Conservation (phyloP, 2,329 filamentous ascomycete species). For the Aaosphaeria pasadenensis region DNA sequence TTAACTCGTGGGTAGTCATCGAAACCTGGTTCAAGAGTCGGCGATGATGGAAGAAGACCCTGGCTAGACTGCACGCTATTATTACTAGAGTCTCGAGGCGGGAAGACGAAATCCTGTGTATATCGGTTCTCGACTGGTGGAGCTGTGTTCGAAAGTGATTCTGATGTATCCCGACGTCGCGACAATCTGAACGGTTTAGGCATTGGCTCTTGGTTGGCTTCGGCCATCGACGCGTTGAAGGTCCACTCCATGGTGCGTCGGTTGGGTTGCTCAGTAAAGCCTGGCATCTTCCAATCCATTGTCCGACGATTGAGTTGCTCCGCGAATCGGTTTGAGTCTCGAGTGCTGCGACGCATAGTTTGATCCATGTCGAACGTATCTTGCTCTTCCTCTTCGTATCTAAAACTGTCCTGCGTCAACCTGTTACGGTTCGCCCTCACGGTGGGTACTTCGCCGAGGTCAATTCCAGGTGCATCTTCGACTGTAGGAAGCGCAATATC, state of each 20-base stretch:
- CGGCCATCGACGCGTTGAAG: slow-evolving; percentile 45
- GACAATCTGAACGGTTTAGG: slow-evolving; percentile 25
- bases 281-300: slow-evolving; percentile 32
- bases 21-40: slow-evolving; percentile 28
- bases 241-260: slow-evolving; percentile 48
- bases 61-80: slow-evolving; percentile 9
- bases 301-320: slow-evolving; percentile 18
- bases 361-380: slow-evolving; percentile 25
- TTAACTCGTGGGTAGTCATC: slow-evolving; percentile 37
- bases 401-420: slow-evolving; percentile 42
- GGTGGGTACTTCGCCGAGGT: slow-evolving; percentile 51
- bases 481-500: slow-evolving; percentile 48
- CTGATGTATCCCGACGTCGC: slow-evolving; percentile 30
- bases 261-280: slow-evolving; percentile 30
- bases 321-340: slow-evolving; percentile 52
- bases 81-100: slow-evolving; percentile 22
- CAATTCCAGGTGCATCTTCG: slow-evolving; percentile 39
- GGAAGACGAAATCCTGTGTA: slow-evolving; percentile 35
- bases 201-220: slow-evolving; percentile 30
- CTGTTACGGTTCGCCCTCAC: slow-evolving; percentile 55
- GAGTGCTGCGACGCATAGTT: slow-evolving; percentile 40
- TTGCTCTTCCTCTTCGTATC: slow-evolving; percentile 35
- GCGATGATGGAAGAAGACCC: slow-evolving; percentile 40
- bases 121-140: slow-evolving; percentile 22
- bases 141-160: slow-evolving; percentile 20